Percentiles rank a stretch among this genome's conserved stretches.
Conservation (phyloP, 164 flowering plant genomes). For the Nelumbo lutea region DNA sequence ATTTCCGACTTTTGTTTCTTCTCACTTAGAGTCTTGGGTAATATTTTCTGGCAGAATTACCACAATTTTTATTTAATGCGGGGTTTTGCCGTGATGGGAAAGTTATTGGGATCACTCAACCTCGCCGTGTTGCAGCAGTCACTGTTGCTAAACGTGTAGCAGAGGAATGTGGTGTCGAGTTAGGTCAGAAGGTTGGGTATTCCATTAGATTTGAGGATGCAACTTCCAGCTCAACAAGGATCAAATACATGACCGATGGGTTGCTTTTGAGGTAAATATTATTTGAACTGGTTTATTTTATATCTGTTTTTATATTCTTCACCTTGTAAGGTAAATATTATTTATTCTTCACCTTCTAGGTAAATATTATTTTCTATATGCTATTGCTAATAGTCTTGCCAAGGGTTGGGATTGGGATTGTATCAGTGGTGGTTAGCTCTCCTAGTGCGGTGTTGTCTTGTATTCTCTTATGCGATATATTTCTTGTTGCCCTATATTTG, state of each 20-base stretch:
- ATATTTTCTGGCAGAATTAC: conserved; percentile 52
- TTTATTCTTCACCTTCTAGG: neutral
- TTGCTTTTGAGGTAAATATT: conserved; percentile 58
- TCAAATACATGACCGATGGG: conserved; percentile 98
- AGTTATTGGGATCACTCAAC: conserved; percentile 81
- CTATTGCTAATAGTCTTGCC: no score
- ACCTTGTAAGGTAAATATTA: conserved; percentile 39
- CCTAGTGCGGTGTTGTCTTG: no score
- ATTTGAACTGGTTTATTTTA: neutral
- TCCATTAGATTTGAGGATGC: conserved; percentile 87
- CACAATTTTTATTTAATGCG: conserved; percentile 72
- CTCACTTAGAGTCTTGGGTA: neutral
- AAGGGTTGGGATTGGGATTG: no score
- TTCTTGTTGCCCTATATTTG: no score
- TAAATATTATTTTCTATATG: no score
- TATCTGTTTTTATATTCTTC: neutral
- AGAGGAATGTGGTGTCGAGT: conserved; percentile 81
- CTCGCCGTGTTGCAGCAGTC: conserved; percentile 90
- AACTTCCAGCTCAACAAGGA: conserved; percentile 72
- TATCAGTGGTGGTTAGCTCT: no score
- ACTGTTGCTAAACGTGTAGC: conserved; percentile 95
- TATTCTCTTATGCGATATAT: no score
- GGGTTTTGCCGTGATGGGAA: conserved; percentile 71
- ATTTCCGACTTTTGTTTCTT: conserved; percentile 3
- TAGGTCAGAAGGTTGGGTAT: conserved; percentile 91